Conservation (phyloP, 352 stramenopile genomes). For the Globisporangium carolinianum region DNA sequence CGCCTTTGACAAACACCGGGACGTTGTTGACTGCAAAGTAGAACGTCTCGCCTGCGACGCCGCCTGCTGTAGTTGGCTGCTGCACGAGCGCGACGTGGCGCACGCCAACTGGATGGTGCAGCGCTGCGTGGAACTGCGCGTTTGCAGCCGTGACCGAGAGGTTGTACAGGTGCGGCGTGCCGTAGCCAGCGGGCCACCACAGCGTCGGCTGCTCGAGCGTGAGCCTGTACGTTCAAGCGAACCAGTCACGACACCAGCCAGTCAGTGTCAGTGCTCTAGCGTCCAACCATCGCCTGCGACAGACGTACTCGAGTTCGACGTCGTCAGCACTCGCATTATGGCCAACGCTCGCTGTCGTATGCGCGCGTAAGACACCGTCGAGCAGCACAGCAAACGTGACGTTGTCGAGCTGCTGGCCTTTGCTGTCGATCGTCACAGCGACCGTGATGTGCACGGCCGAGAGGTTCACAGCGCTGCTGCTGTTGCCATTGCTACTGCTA, state of each 20-base stretch:
- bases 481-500: not conserved
- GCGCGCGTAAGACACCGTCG: slow-evolving; percentile 22
- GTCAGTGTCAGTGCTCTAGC: too few relatives aligned
- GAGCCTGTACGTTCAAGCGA: not conserved
- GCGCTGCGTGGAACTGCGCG: slow-evolving; percentile 18
- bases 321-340: slow-evolving; percentile 9
- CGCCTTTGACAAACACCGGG: slow-evolving; percentile 64
- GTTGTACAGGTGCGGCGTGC: slow-evolving; percentile 53
- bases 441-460: slow-evolving; percentile 37
- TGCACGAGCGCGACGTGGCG: slow-evolving; percentile 58
- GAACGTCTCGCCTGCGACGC: slow-evolving; percentile 48
- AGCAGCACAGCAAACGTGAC: slow-evolving; percentile 45
- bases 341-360: slow-evolving; percentile 13
- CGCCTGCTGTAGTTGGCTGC: slow-evolving; percentile 34
- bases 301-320: slow-evolving; percentile 31
- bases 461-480: slow-evolving; percentile 13
- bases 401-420: slow-evolving; percentile 19
- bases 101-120: slow-evolving; percentile 48
- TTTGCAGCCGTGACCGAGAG: slow-evolving; percentile 33
- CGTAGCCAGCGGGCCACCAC: slow-evolving; percentile 71
- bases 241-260: too few relatives aligned
- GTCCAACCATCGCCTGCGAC: too few relatives aligned
- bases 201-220: slow-evolving; percentile 38
- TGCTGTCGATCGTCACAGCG: slow-evolving; percentile 24
- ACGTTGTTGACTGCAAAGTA: slow-evolving; percentile 70